These are phyloP conservation scores for Fraxinus paxiana DNA, from an alignment of 305 asterid genomes.

Conservation along the genomic window DNA sequence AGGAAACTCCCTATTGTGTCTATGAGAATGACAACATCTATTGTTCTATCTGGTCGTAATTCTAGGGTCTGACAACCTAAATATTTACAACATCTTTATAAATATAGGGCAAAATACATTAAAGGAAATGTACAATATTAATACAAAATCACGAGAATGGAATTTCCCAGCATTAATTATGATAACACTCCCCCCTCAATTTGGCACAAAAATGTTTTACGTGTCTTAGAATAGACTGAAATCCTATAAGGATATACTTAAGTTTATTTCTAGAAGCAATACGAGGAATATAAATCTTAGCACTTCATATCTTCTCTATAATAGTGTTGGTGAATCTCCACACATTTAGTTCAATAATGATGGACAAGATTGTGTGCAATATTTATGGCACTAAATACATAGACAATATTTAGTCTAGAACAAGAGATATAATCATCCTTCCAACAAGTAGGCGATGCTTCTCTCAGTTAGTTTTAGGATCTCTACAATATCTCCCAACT, in stretches of 20 bases:
- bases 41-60: not conserved
- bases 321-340: not conserved
- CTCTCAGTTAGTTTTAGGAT: not conserved
- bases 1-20: slow-evolving; percentile 5
- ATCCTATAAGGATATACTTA: not conserved
- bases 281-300: not conserved
- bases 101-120: not conserved
- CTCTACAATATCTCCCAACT: not conserved
- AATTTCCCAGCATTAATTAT: not conserved
- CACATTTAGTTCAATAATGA: not conserved
- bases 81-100: not conserved
- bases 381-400: not conserved
- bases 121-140: not conserved
- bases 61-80: not conserved
- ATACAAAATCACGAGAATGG: not conserved
- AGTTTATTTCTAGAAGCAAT: not conserved
- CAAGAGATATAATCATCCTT: not conserved
- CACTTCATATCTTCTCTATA: not conserved
- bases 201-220: not conserved
- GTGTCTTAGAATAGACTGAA: not conserved
- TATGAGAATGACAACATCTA: not conserved
- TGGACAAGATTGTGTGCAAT: not conserved
- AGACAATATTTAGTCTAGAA: not conserved
- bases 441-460: not conserved
- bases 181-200: not conserved